A percentile compares a stretch with the other conserved stretches of the same genome.
Conservation (phyloP, 2,329 filamentous ascomycete species). For the Neopestalotiopsis clavispora region DNA sequence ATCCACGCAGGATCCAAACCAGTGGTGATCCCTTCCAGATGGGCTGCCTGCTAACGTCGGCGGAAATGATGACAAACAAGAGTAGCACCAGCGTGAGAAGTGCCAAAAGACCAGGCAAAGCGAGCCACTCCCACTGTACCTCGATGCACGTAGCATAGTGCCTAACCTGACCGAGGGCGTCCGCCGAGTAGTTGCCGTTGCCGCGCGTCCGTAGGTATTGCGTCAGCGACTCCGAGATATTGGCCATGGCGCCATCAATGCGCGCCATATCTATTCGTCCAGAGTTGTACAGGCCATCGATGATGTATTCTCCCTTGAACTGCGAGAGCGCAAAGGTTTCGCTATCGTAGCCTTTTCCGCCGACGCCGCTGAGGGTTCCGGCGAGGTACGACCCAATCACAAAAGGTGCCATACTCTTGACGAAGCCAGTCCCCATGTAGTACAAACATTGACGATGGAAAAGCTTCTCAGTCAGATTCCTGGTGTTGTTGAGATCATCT, state of each 20-base stretch:
- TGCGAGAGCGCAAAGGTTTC: no score
- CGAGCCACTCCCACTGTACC: conserved; percentile 16
- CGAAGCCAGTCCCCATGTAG: background rate
- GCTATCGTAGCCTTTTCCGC: no score
- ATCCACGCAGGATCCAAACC: background rate
- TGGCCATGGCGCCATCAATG: background rate
- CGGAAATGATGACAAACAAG: background rate
- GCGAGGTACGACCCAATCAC: no score
- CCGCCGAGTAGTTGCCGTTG: background rate
- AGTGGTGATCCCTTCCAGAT: conserved; percentile 16
- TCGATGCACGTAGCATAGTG: conserved; percentile 10
- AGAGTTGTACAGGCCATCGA: background rate
- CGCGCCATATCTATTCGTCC: conserved; percentile 1
- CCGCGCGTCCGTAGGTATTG: conserved; percentile 9
- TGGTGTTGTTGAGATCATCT: no score
- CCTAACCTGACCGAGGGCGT: background rate
- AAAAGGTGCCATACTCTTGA: no score
- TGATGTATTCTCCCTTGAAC: background rate
- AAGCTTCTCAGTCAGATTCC: background rate
- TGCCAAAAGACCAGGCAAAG: conserved; percentile 8
- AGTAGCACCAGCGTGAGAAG: background rate
- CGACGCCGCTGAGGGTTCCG: no score
- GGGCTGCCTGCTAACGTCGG: background rate
- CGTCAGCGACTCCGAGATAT: conserved; percentile 8
- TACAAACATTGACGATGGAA: background rate